Conservation (phyloP, 1,284 basidiomycete species). For the Ustilago cynodontis region DNA sequence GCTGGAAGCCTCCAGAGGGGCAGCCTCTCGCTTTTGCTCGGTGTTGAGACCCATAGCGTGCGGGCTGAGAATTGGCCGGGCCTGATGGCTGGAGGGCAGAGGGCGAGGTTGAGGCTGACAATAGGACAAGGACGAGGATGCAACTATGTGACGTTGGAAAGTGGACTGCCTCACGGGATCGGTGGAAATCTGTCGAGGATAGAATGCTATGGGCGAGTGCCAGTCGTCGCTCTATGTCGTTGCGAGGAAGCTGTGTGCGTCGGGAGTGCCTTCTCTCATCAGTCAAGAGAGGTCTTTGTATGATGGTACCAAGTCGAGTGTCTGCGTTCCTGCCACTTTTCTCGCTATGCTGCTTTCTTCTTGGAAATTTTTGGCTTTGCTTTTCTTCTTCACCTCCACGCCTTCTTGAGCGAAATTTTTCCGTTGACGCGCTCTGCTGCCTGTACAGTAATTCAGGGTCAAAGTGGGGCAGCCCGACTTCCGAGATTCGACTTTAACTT, state of each 20-base stretch:
- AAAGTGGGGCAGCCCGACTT: constrained; percentile 27
- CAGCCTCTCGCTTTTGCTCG: neutral
- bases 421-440: constrained; percentile 4
- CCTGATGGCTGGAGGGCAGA: neutral
- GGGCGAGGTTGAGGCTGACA: neutral
- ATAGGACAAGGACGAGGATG: neutral
- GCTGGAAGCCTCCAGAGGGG: neutral
- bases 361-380: neutral
- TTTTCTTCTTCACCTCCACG: constrained; percentile 43
- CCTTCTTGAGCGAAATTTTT: constrained; percentile 22
- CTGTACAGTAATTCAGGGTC: constrained; percentile 10
- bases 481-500: constrained; percentile 25
- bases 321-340: no score
- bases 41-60: constrained; percentile 23
- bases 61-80: neutral
- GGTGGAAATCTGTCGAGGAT: neutral
- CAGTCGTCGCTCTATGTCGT: neutral
- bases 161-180: neutral
- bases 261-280: neutral
- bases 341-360: neutral
- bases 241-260: neutral
- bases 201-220: neutral
- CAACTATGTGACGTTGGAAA: neutral
- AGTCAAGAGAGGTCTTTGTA: neutral
- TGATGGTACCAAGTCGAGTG: constrained; percentile 4